Base-by-base conservation (phyloP, 2,329 filamentous ascomycete genomes). In the Geosmithia flava region DNA sequence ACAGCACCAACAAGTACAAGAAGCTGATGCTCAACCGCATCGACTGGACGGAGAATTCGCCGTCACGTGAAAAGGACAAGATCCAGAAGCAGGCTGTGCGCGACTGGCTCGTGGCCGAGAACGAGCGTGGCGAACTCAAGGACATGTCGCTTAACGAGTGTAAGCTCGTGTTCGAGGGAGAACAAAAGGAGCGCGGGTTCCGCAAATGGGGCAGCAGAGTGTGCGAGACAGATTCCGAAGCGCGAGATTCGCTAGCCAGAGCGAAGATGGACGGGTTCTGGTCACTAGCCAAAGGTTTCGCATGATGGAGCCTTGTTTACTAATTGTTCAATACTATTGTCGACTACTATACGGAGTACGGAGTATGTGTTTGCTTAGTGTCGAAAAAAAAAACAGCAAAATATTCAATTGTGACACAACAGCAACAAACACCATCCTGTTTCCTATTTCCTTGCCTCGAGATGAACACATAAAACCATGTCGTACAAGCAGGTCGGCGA, bases 221-320 rank as follows among this genome's bases (percentile, higher is more conserved):
- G n/a, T 95, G 89, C 64, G 93, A 97, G 67, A 91, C 87, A 2
- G 93, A 98, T 62, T 78, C 82, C 11, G 86, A 94, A 60, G 93
- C 91, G 5, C 84, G 87, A 61, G 88, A 95, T 56, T 75, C 83
- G 20, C 66, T 98, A 52, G 69, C 80, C 13, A 78, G 88, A 55
- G 80, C 81, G 6, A 96, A 95, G 71, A 86, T 97, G 76, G 91
- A 97, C 57, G 95, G 85, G 58, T 91, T 98, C 59, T 98, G 93
- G 93, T 84, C 84, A 10, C 68, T 93, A 56, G 91, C 90, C 0
- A 95, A 94, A 72, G 87, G 63, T 16, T 44, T 48, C 10, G 23
- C 41, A n/a, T 48, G 47, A 27, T 27, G 23, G 23, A 48, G 19
- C 27, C 15, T 27, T 7, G 39, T 40, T 20, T 37, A 37, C 15